Percentiles rank a stretch among this genome's conserved stretches.
Conservation (phyloP, 192 early-diverging fungal genomes). For the Backusella australiensis region DNA sequence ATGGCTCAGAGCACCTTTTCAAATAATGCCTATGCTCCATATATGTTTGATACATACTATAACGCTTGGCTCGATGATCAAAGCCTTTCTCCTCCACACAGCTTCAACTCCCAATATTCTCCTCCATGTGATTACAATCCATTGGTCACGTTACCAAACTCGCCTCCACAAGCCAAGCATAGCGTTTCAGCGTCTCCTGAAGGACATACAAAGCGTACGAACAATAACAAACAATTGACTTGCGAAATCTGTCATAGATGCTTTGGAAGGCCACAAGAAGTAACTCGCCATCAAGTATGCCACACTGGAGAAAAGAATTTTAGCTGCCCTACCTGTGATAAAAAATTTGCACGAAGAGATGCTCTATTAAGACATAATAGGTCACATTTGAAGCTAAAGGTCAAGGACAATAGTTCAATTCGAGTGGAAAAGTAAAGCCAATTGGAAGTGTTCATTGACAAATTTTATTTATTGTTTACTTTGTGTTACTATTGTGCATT, state of each 20-base stretch:
- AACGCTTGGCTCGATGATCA: not conserved
- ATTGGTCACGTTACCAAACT: not conserved
- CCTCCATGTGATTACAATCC: not conserved
- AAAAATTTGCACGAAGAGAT: not conserved
- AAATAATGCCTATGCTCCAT: not conserved
- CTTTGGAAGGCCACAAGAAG: not conserved
- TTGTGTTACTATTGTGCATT: not conserved
- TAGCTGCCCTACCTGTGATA: not conserved
- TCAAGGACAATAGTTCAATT: not conserved
- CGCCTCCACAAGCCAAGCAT: not conserved
- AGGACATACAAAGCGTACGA: not conserved
- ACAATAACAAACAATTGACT: not conserved
- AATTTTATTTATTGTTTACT: not conserved
- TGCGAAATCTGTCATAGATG: not conserved
- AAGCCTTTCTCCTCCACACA: not conserved
- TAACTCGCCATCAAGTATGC: not conserved
- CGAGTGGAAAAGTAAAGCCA: not conserved
- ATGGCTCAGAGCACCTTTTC: not conserved
- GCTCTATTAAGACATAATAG: conserved; percentile 5
- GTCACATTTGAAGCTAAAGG: not conserved
- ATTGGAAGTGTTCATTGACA: not conserved
- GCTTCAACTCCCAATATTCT: not conserved
- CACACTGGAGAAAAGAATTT: not conserved
- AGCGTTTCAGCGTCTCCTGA: not conserved
- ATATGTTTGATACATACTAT: not conserved